A percentile compares a stretch with the other conserved stretches of the same genome.
phyloP scores from a whole-genome alignment of 2,329 filamentous ascomycete species.

The Nemania sp. region DNA sequence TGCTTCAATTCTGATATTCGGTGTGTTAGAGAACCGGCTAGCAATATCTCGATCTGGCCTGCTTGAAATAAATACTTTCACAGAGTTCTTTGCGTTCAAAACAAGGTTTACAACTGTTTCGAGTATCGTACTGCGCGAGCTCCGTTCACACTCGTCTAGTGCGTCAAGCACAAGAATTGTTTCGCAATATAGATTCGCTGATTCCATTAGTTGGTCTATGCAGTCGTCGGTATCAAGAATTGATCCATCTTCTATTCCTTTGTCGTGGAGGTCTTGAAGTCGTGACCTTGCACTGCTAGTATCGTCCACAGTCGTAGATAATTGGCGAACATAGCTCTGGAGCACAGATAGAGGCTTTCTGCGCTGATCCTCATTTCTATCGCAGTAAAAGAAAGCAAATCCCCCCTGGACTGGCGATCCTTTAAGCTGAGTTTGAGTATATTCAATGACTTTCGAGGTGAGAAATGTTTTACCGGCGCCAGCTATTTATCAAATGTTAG shows the following conservation, averaged over 20 bases:
- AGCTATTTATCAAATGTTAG: slow-evolving; percentile 4
- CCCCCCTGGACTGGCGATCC: background rate
- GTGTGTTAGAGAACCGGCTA: background rate
- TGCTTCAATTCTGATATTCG: slow-evolving; percentile 12
- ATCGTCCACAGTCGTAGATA: background rate
- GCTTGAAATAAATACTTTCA: slow-evolving; percentile 21
- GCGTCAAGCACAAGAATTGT: slow-evolving; percentile 17
- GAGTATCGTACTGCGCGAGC: slow-evolving; percentile 1
- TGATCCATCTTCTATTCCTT: background rate
- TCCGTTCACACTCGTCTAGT: slow-evolving; percentile 13
- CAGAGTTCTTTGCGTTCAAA: background rate
- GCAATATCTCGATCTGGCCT: slow-evolving; percentile 18
- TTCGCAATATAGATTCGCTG: background rate
- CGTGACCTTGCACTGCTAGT: background rate
- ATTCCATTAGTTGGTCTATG: slow-evolving; percentile 8
- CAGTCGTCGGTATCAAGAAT: slow-evolving; percentile 5
- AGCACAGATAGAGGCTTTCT: slow-evolving; percentile 6
- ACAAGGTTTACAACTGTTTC: slow-evolving; percentile 8
- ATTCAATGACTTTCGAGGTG: slow-evolving; percentile 12
- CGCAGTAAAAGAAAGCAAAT: slow-evolving; percentile 15
- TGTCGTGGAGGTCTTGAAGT: background rate
- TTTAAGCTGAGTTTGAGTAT: background rate
- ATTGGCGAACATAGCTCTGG: slow-evolving; percentile 13
- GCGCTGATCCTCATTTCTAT: slow-evolving; percentile 9
- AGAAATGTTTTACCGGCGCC: slow-evolving; percentile 18